phyloP scores from a whole-genome alignment of 2,329 filamentous ascomycete species.

The Torrubiellomyces zombiae region DNA sequence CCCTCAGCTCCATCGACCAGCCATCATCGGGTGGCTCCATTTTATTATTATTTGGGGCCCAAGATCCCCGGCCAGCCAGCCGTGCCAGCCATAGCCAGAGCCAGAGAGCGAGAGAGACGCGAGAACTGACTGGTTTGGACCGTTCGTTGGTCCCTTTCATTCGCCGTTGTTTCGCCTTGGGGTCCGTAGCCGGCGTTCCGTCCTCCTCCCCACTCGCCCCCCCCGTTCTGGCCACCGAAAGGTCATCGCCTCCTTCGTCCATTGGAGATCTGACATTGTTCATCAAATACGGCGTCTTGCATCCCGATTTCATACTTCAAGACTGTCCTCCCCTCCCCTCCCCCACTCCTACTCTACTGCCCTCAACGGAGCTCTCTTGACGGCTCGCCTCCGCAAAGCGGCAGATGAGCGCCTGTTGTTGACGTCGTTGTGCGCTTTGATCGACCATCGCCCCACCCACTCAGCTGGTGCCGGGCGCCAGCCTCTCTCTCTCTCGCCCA shows the following conservation, averaged over 20 bases:
- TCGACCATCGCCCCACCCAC: conserved; percentile 5
- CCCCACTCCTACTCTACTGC: too few relatives aligned
- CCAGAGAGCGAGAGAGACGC: not conserved
- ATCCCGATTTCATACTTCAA: too few relatives aligned
- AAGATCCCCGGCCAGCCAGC: too few relatives aligned
- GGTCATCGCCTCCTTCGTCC: conserved; percentile 1
- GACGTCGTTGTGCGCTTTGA: conserved; percentile 4
- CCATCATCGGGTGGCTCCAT: too few relatives aligned
- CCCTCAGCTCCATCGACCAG: too few relatives aligned
- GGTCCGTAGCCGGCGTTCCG: conserved; percentile 4
- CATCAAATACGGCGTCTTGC: conserved; percentile 1
- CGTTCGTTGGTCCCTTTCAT: conserved; percentile 5
- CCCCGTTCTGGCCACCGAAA: conserved; percentile 3
- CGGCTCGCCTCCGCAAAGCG: not conserved
- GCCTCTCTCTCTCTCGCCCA: conserved; percentile 1
- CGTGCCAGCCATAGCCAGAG: not conserved
- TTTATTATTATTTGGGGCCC: too few relatives aligned
- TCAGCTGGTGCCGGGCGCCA: not conserved
- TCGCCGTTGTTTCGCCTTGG: conserved; percentile 3
- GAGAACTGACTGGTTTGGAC: not conserved
- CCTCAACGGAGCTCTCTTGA: not conserved
- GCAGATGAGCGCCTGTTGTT: conserved; percentile 7
- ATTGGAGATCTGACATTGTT: conserved; percentile 2
- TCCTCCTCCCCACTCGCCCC: conserved; percentile 3
- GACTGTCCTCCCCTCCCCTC: too few relatives aligned